Conservation (phyloP, 306 rosid genomes). For the Trifolium subterraneum region DNA sequence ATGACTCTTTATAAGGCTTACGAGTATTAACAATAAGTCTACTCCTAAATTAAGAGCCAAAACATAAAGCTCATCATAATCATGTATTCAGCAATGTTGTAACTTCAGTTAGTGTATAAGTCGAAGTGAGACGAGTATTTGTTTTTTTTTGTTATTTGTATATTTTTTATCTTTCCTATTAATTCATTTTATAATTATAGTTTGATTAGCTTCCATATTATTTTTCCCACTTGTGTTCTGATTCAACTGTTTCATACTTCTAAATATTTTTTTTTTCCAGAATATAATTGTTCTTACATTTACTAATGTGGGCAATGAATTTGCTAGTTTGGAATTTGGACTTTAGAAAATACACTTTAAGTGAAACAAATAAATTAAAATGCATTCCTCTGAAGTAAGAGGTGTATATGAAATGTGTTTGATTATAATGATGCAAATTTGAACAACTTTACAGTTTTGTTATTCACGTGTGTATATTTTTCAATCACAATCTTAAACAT, state of each 20-base stretch:
- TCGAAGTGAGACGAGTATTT: neutral
- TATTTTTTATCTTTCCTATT: slow-evolving; percentile 9
- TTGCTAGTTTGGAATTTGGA: no score
- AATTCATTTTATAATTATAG: neutral
- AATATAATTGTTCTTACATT: no score
- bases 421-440: neutral
- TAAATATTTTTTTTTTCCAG: no score
- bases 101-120: neutral
- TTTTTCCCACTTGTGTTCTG: no score
- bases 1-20: neutral
- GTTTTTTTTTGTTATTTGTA: neutral
- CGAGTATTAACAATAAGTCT: neutral
- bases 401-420: neutral
- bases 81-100: neutral
- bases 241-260: no score
- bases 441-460: neutral
- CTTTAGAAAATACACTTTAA: no score
- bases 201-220: slow-evolving; percentile 1
- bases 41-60: slow-evolving; percentile 16
- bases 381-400: neutral
- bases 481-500: neutral
- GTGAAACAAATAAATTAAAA: no score
- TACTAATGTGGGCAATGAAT: no score
- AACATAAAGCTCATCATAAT: neutral
- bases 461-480: neutral